These are phyloP conservation scores for Xylaria nigripes DNA, from an alignment of 495 filamentous ascomycete genomes.

Conservation along the genomic window DNA sequence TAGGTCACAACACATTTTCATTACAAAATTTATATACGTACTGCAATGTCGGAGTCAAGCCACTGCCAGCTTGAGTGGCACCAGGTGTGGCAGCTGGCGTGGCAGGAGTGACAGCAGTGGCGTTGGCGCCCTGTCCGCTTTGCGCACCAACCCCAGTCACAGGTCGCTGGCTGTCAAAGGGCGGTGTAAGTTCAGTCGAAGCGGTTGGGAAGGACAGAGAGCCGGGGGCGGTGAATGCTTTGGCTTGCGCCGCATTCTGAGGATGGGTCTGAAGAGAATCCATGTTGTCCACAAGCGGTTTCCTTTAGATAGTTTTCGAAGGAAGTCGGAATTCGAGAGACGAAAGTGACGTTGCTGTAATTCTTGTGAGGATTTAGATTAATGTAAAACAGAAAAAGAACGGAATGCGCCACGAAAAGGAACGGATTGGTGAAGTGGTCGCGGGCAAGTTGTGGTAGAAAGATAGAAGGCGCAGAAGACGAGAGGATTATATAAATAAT, in stretches of 20 bases:
- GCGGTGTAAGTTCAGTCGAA: slow-evolving; percentile 71
- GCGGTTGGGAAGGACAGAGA: slow-evolving; percentile 87
- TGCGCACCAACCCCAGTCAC: slow-evolving; percentile 45
- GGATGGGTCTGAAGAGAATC: slow-evolving; percentile 86
- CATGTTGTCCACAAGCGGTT: slow-evolving; percentile 45
- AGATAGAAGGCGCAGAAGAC: too few relatives aligned
- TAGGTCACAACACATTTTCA: slow-evolving; percentile 24
- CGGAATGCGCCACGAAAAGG: not conserved
- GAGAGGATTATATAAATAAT: too few relatives aligned
- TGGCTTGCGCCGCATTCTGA: slow-evolving; percentile 77
- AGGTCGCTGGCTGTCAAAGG: slow-evolving; percentile 38
- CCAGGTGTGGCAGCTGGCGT: slow-evolving; percentile 92
- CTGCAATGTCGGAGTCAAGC: slow-evolving; percentile 96
- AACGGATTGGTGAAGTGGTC: not conserved
- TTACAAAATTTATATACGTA: slow-evolving; percentile 59
- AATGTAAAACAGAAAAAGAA: not conserved
- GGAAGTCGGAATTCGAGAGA: not conserved
- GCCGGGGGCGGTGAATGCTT: slow-evolving; percentile 80
- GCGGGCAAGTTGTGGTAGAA: too few relatives aligned
- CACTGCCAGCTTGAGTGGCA: slow-evolving; percentile 68
- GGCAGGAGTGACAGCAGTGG: slow-evolving; percentile 85
- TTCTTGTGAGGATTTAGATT: not conserved
- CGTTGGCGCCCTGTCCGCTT: slow-evolving; percentile 48
- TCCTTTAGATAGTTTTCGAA: slow-evolving; percentile 4
- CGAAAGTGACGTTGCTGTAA: not conserved